Percentiles rank a stretch among this genome's conserved stretches.
These are phyloP conservation scores for Solanum ossicruentum DNA, from an alignment of 257 asterid species.

Conservation along the genomic window DNA sequence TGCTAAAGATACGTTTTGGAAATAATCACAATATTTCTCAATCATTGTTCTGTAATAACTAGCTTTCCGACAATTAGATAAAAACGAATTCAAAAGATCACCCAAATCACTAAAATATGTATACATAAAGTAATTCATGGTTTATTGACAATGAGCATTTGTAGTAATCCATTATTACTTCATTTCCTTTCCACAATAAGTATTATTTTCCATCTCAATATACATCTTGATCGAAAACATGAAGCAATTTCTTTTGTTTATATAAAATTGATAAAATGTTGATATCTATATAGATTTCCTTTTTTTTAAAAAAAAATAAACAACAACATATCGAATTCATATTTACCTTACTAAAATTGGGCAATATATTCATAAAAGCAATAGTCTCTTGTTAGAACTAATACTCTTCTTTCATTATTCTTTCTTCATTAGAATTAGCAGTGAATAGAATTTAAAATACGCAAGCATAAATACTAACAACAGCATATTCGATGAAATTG, in stretches of 20 bases:
- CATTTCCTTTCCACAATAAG: neutral
- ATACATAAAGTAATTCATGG: neutral
- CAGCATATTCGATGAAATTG: too few relatives aligned
- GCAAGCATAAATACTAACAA: too few relatives aligned
- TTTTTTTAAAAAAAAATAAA: neutral
- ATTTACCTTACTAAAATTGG: neutral
- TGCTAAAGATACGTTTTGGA: neutral
- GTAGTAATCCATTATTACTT: neutral
- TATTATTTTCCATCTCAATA: neutral
- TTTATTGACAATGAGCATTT: neutral
- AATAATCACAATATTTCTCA: neutral
- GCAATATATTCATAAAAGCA: neutral
- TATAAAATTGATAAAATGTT: neutral
- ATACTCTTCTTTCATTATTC: too few relatives aligned
- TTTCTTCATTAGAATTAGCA: too few relatives aligned
- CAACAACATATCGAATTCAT: neutral
- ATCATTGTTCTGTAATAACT: neutral
- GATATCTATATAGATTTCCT: neutral
- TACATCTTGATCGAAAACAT: neutral
- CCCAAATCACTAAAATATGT: neutral
- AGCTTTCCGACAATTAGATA: neutral
- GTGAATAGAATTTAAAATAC: too few relatives aligned
- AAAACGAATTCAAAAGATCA: neutral
- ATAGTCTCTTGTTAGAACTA: neutral
- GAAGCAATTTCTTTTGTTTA: neutral